These are phyloP conservation scores for Oryza rufipogon DNA, from an alignment of 176 grass and related monocot species.

Conservation along the genomic window DNA sequence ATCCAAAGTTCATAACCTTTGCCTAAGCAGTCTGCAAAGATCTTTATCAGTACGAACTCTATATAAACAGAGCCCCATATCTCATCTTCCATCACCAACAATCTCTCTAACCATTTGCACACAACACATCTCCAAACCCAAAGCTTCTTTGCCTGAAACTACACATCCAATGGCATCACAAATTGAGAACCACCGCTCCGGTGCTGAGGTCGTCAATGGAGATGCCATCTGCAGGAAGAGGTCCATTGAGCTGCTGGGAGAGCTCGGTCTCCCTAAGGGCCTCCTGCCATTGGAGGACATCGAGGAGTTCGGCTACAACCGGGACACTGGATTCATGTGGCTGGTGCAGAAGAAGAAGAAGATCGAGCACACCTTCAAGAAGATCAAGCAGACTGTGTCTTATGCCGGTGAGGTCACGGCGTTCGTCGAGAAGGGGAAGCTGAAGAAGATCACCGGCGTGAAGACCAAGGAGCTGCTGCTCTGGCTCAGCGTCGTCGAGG, in stretches of 20 bases:
- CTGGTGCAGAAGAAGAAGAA: slow-evolving; percentile 45
- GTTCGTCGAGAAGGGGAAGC: neutral
- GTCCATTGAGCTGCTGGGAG: slow-evolving; percentile 14
- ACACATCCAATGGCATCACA: neutral
- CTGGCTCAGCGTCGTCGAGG: slow-evolving; percentile 41
- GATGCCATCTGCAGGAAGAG: neutral
- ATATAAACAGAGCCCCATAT: too few species aligned
- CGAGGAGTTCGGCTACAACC: slow-evolving; percentile 39
- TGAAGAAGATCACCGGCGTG: slow-evolving; percentile 37
- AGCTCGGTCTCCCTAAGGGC: slow-evolving; percentile 40
- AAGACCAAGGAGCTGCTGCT: slow-evolving; percentile 47
- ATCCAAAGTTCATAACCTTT: too few species aligned
- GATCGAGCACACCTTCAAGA: slow-evolving; percentile 41
- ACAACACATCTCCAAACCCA: too few species aligned
- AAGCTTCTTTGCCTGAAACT: too few species aligned
- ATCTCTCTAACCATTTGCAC: too few species aligned
- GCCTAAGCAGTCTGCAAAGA: too few species aligned
- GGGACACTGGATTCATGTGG: slow-evolving; percentile 12
- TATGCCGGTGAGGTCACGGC: slow-evolving; percentile 4
- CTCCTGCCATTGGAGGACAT: slow-evolving; percentile 40
- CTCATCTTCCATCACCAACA: too few species aligned
- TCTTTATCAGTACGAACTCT: too few species aligned
- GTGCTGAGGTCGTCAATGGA: neutral
- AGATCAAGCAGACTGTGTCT: slow-evolving; percentile 39
- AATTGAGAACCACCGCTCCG: neutral